Conservation (phyloP, 2,329 filamentous ascomycete species). For the Fusarium piperis region DNA sequence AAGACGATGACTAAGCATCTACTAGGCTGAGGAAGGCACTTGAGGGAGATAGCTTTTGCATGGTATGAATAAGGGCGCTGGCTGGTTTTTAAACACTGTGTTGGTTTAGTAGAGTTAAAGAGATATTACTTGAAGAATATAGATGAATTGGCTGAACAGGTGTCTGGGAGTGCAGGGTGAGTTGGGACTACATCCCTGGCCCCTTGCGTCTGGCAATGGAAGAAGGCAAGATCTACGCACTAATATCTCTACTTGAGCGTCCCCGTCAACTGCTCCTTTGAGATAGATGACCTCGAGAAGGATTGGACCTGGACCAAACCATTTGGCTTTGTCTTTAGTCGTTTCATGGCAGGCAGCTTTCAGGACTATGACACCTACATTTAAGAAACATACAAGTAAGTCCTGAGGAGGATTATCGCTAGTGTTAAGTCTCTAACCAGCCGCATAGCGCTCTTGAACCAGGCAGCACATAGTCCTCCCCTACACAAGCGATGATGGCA, state of each 20-base stretch:
- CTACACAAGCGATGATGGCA: constrained; percentile 4
- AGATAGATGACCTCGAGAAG: constrained; percentile 13
- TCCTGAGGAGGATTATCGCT: fast-evolving
- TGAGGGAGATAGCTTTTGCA: not conserved
- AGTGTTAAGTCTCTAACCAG: not conserved
- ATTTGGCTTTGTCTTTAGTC: constrained; percentile 6
- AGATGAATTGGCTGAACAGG: not conserved
- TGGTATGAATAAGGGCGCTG: not conserved
- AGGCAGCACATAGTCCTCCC: constrained; percentile 1
- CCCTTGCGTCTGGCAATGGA: not conserved
- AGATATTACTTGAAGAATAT: not conserved
- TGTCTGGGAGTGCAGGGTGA: not conserved
- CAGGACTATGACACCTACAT: constrained; percentile 4
- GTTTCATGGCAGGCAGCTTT: constrained; percentile 4
- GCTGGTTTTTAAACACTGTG: not conserved
- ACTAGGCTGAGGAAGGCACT: too few species aligned
- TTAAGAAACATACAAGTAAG: constrained; percentile 2
- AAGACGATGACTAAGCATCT: not conserved
- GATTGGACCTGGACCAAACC: constrained; percentile 12
- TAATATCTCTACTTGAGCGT: not conserved
- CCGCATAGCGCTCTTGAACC: not conserved
- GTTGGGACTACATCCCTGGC: not conserved
- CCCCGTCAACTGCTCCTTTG: constrained; percentile 6
- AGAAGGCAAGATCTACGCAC: not conserved
- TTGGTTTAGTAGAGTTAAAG: not conserved